phyloP scores from a whole-genome alignment of 2,329 filamentous ascomycete species.

The Nannizziopsis barbatae region DNA sequence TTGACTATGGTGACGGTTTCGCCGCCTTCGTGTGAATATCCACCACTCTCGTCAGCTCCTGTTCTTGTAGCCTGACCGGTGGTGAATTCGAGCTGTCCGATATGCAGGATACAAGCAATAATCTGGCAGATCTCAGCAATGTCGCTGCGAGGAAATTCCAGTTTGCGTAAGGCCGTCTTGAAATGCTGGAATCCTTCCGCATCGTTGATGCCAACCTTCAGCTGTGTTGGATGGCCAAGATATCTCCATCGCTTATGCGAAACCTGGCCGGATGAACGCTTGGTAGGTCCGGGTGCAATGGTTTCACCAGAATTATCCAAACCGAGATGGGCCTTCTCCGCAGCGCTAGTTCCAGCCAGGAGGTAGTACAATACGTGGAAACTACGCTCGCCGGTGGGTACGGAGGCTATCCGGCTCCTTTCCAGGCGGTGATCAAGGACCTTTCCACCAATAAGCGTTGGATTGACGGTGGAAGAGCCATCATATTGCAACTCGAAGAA shows the following conservation, averaged over 20 bases:
- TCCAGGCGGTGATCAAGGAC: conserved; percentile 87
- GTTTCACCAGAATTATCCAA: conserved; percentile 41
- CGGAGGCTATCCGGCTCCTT: conserved; percentile 76
- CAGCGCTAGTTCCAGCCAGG: conserved; percentile 76
- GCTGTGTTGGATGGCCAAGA: conserved; percentile 86
- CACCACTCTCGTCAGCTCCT: conserved; percentile 80
- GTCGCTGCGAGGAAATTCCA: conserved; percentile 85
- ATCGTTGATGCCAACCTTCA: conserved; percentile 96
- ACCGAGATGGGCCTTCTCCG: conserved; percentile 78
- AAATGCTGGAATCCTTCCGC: conserved; percentile 92
- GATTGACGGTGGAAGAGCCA: conserved; percentile 70
- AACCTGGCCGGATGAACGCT: conserved; percentile 43
- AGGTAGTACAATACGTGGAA: conserved; percentile 96
- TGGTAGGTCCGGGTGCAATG: conserved; percentile 34
- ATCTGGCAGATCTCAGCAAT: conserved; percentile 97
- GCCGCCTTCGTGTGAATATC: conserved; percentile 88
- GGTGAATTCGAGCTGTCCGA: conserved; percentile 91
- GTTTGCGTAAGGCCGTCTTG: conserved; percentile 85
- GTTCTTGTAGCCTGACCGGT: conserved; percentile 68
- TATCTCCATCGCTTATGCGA: conserved; percentile 87
- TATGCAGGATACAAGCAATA: conserved; percentile 86
- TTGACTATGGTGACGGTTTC: conserved; percentile 76
- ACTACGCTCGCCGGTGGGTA: conserved; percentile 90
- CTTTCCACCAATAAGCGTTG: conserved; percentile 85
- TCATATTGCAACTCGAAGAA: conserved; percentile 98